These are phyloP conservation scores for Henckelia pumila DNA, from an alignment of 257 asterid species.

Conservation along the genomic window DNA sequence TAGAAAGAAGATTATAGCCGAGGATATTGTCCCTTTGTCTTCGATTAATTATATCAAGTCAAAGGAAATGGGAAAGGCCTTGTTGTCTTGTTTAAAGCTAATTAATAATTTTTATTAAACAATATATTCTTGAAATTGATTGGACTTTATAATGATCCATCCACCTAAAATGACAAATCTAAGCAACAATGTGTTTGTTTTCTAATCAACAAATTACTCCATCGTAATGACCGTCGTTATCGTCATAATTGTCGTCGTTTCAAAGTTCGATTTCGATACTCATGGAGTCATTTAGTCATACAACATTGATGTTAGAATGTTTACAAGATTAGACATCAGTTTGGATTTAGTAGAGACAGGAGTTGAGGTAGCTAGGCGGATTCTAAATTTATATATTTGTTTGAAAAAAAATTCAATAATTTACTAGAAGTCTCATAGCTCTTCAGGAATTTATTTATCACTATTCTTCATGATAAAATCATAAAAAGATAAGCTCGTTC, in stretches of 20 bases:
- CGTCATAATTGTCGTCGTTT: slow-evolving; percentile 33
- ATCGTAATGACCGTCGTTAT: slow-evolving; percentile 14
- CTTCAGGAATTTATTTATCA: not conserved
- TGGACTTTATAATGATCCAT: slow-evolving; percentile 32
- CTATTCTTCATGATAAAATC: not conserved
- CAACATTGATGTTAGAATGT: not conserved
- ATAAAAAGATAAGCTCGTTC: too few relatives aligned
- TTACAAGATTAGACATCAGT: not conserved
- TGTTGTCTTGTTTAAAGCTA: not conserved
- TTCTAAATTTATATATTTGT: not conserved
- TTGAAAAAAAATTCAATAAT: too few relatives aligned
- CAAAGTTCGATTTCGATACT: slow-evolving; percentile 19
- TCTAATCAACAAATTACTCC: slow-evolving; percentile 31
- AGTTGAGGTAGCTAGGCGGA: not conserved
- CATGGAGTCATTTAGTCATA: slow-evolving; percentile 16
- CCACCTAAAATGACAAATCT: slow-evolving; percentile 26
- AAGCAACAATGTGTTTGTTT: slow-evolving; percentile 11
- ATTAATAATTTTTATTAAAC: not conserved
- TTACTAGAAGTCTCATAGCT: not conserved
- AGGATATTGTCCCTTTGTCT: not conserved
- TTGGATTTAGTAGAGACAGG: too few relatives aligned
- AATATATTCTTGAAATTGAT: slow-evolving; percentile 25
- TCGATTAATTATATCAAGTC: not conserved
- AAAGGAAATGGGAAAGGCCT: not conserved
- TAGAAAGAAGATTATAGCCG: not conserved